Base-by-base conservation (phyloP, 2,329 filamentous ascomycete species). In the Torrubiella hemipterigena region DNA sequence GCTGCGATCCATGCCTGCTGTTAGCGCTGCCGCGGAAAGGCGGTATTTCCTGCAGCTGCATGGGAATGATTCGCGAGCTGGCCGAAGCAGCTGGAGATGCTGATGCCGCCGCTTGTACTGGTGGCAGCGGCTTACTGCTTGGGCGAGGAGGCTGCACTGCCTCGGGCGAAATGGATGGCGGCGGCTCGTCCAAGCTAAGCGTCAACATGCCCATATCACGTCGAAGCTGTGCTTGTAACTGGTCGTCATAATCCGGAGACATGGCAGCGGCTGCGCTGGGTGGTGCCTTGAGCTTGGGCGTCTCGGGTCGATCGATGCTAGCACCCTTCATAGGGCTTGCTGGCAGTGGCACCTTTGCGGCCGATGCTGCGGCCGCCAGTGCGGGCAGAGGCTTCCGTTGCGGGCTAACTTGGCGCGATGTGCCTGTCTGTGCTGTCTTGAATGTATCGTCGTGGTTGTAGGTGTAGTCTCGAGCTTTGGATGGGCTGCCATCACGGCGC, bases 191-290 rank as follows among this genome's bases (percentile, higher is more conserved):
- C 6, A 54, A 37, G 25, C 47, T 46, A 27, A 79, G 52, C 33
- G 67, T 72, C 41, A 79, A 54, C 41, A 63, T 61, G 18, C 61
- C 61, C 58, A 79, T 69, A 38, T 79, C 75, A 35, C 66, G 65
- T 41, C 73, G 71, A n/a, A 81, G 51, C 47, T 80, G 72, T 23
- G 72, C 67, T 37, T 76, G 73, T 25, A 77, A 49, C 25, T 68
- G 65, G 27, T 63, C 60, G 42, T 79, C 74, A 41, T 77, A 76
- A 35, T 77, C 73, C 7, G 65, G 61, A 4, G 73, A 73, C 31
- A 65, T 63, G 13, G 60, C 54, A 4, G 59, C 49, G 6, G 65
- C 59, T 7, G 58, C 47, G 6, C 63, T 60, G 12, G 67, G 63
- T 42, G 62, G 58, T 25, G 68, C 56, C 33, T 61, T 61, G n/a